Conservation (phyloP, 768 basidiomycete genomes). For the Cystofilobasidium bisporidii region DNA sequence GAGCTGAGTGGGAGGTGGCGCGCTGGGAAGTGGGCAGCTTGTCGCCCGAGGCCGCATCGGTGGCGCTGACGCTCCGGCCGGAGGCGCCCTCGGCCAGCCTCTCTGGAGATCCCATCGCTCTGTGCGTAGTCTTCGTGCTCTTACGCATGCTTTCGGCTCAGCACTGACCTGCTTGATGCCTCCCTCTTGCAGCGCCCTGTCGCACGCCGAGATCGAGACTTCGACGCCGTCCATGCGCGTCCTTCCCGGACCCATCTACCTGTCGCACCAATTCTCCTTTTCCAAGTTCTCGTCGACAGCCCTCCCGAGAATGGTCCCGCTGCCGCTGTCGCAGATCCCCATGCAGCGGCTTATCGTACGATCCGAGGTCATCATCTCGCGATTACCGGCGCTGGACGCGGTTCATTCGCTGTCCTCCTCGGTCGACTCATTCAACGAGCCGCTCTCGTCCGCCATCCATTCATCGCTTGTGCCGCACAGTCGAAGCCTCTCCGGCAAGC, state of each 20-base stretch:
- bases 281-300: constrained; percentile 65
- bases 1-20: background rate
- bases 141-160: background rate
- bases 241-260: constrained; percentile 67
- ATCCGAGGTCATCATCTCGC: constrained; percentile 54
- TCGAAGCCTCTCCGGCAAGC: constrained; percentile 37
- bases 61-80: background rate
- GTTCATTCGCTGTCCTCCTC: constrained; percentile 12
- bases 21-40: background rate
- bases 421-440: constrained; percentile 59
- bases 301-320: constrained; percentile 55
- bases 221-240: constrained; percentile 52
- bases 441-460: constrained; percentile 62
- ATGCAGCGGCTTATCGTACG: constrained; percentile 60
- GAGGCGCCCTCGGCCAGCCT: background rate
- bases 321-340: constrained; percentile 55
- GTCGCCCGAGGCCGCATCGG: background rate
- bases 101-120: background rate
- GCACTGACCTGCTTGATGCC: too few species aligned
- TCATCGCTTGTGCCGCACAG: constrained; percentile 49
- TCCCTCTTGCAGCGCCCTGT: constrained; percentile 49
- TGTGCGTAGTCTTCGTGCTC: background rate
- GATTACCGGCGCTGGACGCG: background rate
- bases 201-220: constrained; percentile 75
- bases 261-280: constrained; percentile 77